Percentiles rank a stretch among this genome's conserved stretches.
These are phyloP conservation scores for Aureobasidium zeae DNA, from an alignment of 2,329 filamentous ascomycete species.

Conservation along the genomic window DNA sequence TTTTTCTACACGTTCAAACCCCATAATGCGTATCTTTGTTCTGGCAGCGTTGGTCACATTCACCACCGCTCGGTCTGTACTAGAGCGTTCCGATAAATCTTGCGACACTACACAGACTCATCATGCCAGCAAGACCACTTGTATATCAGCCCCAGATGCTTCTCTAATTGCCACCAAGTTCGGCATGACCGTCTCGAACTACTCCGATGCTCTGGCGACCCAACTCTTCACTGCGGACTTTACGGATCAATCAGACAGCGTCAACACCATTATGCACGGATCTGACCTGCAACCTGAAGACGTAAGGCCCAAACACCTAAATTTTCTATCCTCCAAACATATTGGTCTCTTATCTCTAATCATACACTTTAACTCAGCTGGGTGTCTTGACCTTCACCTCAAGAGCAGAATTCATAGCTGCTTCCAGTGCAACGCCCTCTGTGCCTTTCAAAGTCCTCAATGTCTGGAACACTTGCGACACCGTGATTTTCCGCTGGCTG, in stretches of 20 bases:
- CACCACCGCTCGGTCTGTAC: not conserved
- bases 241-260: conserved; percentile 27
- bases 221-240: conserved; percentile 22
- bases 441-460: conserved; percentile 27
- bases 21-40: not conserved
- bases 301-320: too few relatives aligned
- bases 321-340: too few relatives aligned
- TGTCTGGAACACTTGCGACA: conserved; percentile 24
- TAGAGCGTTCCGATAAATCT: not conserved
- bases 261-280: conserved; percentile 26
- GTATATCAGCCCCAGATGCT: conserved; percentile 22
- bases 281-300: not conserved
- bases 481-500: conserved; percentile 26
- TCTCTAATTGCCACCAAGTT: conserved; percentile 24
- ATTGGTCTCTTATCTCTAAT: too few relatives aligned
- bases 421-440: conserved; percentile 25
- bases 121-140: conserved; percentile 4
- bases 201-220: conserved; percentile 22
- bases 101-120: not conserved
- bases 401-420: conserved; percentile 22
- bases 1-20: too few relatives aligned
- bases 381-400: conserved; percentile 22
- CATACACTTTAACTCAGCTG: conserved; percentile 5
- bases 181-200: conserved; percentile 24
- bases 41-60: not conserved